Evolutionary conservation across 2,329 filamentous ascomycete genomes (phyloP).

Genomic region (Phyllosticta capitalensis): DNA sequence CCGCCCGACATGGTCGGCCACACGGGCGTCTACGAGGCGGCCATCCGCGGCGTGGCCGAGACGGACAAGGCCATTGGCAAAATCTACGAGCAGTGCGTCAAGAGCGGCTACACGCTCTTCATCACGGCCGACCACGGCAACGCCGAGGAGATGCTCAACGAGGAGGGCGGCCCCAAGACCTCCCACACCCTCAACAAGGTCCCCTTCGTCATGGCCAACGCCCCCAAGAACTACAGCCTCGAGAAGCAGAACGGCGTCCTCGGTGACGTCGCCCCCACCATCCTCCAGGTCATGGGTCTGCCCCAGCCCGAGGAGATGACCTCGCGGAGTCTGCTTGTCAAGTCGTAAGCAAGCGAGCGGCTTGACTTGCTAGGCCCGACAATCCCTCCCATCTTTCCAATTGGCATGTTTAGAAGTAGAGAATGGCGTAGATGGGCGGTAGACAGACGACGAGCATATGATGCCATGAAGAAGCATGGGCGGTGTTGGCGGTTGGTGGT

Average conservation of each 20-base stretch:
- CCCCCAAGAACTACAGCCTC: conserved; percentile 78
- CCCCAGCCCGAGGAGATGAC: conserved; percentile 89
- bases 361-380: neutral
- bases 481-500: no score
- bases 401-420: neutral
- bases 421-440: no score
- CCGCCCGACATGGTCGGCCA: conserved; percentile 99
- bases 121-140: conserved; percentile 96
- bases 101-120: conserved; percentile 86
- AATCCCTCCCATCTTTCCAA: neutral
- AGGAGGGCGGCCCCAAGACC: conserved; percentile 93
- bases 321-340: conserved; percentile 72
- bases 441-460: no score
- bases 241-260: conserved; percentile 82
- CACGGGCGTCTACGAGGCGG: conserved; percentile 93
- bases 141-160: conserved; percentile 97
- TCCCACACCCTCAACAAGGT: conserved; percentile 98
- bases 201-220: conserved; percentile 96
- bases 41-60: conserved; percentile 70
- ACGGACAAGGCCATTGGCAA: conserved; percentile 91
- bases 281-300: conserved; percentile 84
- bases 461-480: no score
- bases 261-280: conserved; percentile 91
- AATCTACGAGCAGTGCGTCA: conserved; percentile 89
- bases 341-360: conserved; percentile 46